A percentile compares a stretch with the other conserved stretches of the same genome.
phyloP scores from a whole-genome alignment of 768 basidiomycete genomes.

The Boletus vermiculosoides region DNA sequence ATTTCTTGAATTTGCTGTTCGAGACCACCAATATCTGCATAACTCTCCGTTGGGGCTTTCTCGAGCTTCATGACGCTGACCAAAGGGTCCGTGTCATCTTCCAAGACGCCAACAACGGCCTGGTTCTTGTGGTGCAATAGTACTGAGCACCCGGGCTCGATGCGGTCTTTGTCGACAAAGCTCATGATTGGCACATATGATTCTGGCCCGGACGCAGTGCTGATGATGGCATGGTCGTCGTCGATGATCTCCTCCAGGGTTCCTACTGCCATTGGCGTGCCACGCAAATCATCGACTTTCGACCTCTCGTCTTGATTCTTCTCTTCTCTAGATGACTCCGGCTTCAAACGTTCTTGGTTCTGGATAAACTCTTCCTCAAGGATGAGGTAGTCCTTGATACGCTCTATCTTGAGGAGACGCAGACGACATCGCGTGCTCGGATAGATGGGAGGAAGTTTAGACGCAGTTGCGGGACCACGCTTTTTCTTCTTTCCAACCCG shows the following conservation, averaged over 20 bases:
- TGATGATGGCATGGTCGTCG: slow-evolving; percentile 99
- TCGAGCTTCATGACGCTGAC: slow-evolving; percentile 99
- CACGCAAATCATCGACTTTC: slow-evolving; percentile 90
- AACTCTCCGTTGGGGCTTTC: slow-evolving; percentile 98
- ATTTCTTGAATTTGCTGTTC: slow-evolving; percentile 99
- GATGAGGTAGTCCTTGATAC: slow-evolving; percentile 96
- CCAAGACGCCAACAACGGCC: slow-evolving; percentile 90
- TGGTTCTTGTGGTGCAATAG: slow-evolving; percentile 95
- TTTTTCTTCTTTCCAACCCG: slow-evolving; percentile 96
- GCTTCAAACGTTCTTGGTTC: slow-evolving; percentile 90
- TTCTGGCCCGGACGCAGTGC: slow-evolving; percentile 91
- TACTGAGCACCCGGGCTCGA: slow-evolving; percentile 96
- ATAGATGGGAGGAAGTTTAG: slow-evolving; percentile 88
- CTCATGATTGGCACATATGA: slow-evolving; percentile 97
- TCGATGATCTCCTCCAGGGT: slow-evolving; percentile 97
- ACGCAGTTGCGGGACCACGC: slow-evolving; percentile 86
- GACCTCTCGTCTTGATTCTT: slow-evolving; percentile 94
- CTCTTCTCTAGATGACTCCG: slow-evolving; percentile 85
- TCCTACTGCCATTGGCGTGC: slow-evolving; percentile 97
- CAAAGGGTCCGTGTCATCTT: slow-evolving; percentile 93
- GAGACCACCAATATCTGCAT: slow-evolving; percentile 96
- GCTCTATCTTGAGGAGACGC: slow-evolving; percentile 93
- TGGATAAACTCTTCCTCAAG: slow-evolving; percentile 94
- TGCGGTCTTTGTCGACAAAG: slow-evolving; percentile 95
- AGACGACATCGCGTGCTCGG: slow-evolving; percentile 95